These are phyloP conservation scores for Coprinopsis sp. DNA, from an alignment of 768 basidiomycete species.

Conservation along the genomic window DNA sequence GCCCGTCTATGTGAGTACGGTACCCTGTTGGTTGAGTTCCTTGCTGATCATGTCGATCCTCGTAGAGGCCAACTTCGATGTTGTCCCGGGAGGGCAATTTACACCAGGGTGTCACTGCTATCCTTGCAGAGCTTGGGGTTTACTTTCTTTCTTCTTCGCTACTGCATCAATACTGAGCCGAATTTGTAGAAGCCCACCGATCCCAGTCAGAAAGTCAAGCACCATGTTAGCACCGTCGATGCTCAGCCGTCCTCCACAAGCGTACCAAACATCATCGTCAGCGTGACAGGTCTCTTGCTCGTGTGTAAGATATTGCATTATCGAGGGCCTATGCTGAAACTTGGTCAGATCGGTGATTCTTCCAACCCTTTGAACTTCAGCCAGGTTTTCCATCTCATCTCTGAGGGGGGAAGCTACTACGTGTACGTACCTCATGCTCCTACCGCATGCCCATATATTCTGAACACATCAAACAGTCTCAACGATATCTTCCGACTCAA, in stretches of 20 bases:
- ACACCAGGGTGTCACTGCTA: conserved; percentile 48
- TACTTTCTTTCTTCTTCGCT: conserved; percentile 5
- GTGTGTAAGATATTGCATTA: conserved; percentile 36
- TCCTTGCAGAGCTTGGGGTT: conserved; percentile 75
- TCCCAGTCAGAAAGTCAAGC: conserved; percentile 68
- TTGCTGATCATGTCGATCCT: conserved; percentile 11
- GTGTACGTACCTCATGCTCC: conserved; percentile 53
- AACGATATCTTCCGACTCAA: conserved; percentile 95
- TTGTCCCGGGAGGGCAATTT: conserved; percentile 71
- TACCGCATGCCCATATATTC: background rate
- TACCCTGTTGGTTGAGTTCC: background rate
- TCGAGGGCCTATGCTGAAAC: conserved; percentile 7
- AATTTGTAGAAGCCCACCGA: conserved; percentile 71
- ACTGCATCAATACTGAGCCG: conserved; percentile 1
- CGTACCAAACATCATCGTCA: conserved; percentile 62
- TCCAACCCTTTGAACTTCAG: conserved; percentile 81
- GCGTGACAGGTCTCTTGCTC: conserved; percentile 81
- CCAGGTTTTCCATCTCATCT: conserved; percentile 89
- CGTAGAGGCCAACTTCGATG: conserved; percentile 78
- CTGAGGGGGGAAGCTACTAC: conserved; percentile 70
- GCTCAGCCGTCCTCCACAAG: conserved; percentile 75
- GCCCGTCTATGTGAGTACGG: conserved; percentile 70
- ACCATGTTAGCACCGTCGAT: conserved; percentile 79
- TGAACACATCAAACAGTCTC: conserved; percentile 35
- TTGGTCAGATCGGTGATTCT: conserved; percentile 70